A percentile compares a stretch with the other conserved stretches of the same genome.
Conservation (phyloP, 768 basidiomycete species). For the Gloeopeniophorella convolvens region DNA sequence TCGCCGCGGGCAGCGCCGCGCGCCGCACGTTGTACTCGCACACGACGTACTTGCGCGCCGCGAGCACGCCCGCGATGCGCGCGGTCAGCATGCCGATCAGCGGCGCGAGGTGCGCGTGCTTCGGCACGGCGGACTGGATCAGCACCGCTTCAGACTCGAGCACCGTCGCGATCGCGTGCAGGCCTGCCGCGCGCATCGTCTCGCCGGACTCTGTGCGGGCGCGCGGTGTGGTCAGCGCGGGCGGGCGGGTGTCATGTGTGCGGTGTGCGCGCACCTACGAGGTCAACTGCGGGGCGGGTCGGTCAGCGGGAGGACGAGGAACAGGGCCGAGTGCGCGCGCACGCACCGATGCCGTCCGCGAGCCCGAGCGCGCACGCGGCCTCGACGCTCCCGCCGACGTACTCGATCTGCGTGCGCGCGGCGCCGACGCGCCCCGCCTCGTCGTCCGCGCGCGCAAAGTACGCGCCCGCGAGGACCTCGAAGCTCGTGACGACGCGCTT, state of each 20-base stretch:
- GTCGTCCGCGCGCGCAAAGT: slow-evolving; percentile 65
- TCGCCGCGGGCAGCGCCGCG: slow-evolving; percentile 52
- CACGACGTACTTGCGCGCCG: slow-evolving; percentile 78
- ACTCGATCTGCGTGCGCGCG: slow-evolving; percentile 76
- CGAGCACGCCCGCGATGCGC: slow-evolving; percentile 89
- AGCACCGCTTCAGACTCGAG: slow-evolving; percentile 87
- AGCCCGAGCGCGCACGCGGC: slow-evolving; percentile 95
- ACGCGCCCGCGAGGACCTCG: slow-evolving; percentile 75
- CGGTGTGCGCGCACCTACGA: slow-evolving; percentile 67
- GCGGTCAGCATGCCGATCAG: slow-evolving; percentile 76
- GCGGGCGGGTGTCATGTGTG: background rate
- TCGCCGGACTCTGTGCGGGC: slow-evolving; percentile 81
- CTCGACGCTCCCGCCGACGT: slow-evolving; percentile 96
- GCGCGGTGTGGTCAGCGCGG: background rate
- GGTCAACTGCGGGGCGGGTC: slow-evolving; percentile 62
- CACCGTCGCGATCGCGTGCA: slow-evolving; percentile 88
- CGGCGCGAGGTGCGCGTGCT: slow-evolving; percentile 53
- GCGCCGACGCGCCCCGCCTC: slow-evolving; percentile 45
- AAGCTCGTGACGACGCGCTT: slow-evolving; percentile 94
- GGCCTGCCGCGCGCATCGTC: slow-evolving; percentile 97
- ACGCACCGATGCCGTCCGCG: slow-evolving; percentile 92
- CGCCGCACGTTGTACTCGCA: slow-evolving; percentile 91
- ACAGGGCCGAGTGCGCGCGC: background rate
- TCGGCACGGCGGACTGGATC: slow-evolving; percentile 68
- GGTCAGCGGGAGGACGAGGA: background rate